Evolutionary conservation across 75 land plant genomes (phyloP), one percentile per base, ranked within the genome.

Genomic region (Picea sitchensis): DNA sequence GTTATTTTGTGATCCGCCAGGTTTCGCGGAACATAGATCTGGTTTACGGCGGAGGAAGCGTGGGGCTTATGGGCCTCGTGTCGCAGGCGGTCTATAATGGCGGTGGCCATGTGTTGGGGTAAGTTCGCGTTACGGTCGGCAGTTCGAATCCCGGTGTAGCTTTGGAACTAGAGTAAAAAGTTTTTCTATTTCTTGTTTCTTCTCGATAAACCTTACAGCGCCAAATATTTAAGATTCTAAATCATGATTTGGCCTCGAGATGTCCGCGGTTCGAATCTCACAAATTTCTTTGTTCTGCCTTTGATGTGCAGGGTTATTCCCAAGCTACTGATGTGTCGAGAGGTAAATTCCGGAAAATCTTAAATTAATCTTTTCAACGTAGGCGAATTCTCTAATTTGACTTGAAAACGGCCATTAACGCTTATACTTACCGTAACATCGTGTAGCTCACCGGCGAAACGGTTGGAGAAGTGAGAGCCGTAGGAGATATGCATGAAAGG

Each of bases 271-370:
- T 41, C 44, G 44, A 41, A 41, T 41, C 44, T 41, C 44, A 41
- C 44, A 41, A 4, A 4, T 4, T 41, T 41, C 4, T 5, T 41
- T 41, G 44, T 5, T 5, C 5, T 41, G 5, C 44, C 44, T 41
- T 41, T 41, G 44, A 41, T 41, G 14, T 20, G 86, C 90, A 93
- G 96, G 67, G 89, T 93, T 30, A 93, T 93, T 83, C 96, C 96
- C 84, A 93, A 91, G 85, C 90, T 90, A 65, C 91, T 93, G 82
- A 91, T 91, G 90, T 90, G 88, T 68, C 83, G 86, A 89, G 93
- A 93, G 96, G 96, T 93, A 86, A 82, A 41, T 41, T 41, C 44
- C 5, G 5, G 44, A 41, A 41, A 41, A 4, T 4, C 44, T 41
- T 41, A 4, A 85, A 82, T 77, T 41, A 41, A 0, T 41, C 44